Evolutionary conservation across 805 yeast genomes (phyloP), one percentile per base, ranked within the genome.

Genomic region (Starmera quercuum): DNA sequence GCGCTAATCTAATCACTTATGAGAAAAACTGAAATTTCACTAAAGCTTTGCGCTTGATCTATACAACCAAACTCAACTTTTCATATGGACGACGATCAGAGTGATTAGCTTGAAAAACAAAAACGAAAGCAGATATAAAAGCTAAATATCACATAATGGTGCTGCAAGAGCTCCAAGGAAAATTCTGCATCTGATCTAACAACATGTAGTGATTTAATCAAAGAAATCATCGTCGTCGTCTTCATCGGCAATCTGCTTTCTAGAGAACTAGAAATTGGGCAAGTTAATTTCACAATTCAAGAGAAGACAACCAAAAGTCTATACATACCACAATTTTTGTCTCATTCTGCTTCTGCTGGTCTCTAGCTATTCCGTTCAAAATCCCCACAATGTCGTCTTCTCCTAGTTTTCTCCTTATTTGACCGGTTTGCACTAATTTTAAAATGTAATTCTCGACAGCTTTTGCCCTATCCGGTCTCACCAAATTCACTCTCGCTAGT

Each of bases 381-480:
- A 92, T 75, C 44, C 76, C 79, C 20, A 87, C 95, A 34, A 90
- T 71, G 42, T 87, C 95, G 22, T 72, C 68, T 54, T 92, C 97
- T 7, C 70, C 65, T n/a, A 90, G 64, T 53, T 85, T 84, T 39
- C 77, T 69, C 34, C 73, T 64, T 23, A 90, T 61, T 39, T 82
- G 85, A 2, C 97, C 97, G 44, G 82, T 69, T 39, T 77, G 75
- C 7, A 78, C 83, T 54, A 90, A 60, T 46, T 78, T 75, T 19
- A 82, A 60, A 29, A 90, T 61, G 47, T 90, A 76, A 41, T 79
- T 77, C 49, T 90, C 97, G 11, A 87, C 97, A 3, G 87, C 83
- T 33, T 73, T 71, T 1, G 95, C 97, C 36, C 97, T 68, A 34
- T 92, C 97, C 3, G 94, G 94, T 51, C 88, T 75, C 29, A 90